Evolutionary conservation across 345 rosid species (phyloP).

Genomic region (Salix udensis): DNA sequence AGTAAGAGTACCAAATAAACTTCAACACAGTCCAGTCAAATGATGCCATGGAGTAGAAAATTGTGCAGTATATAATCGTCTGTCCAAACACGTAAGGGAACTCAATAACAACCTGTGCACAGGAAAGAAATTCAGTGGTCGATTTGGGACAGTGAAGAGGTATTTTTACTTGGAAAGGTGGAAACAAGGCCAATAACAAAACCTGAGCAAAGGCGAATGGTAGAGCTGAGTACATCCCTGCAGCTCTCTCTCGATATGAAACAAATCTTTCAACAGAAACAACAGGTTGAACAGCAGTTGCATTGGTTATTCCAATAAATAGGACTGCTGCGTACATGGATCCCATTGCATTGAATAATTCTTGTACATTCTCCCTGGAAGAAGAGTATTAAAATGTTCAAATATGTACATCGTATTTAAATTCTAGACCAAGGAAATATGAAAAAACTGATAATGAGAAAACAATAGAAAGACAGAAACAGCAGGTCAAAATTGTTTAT

Average conservation of each 20-base stretch:
- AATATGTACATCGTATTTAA: background rate
- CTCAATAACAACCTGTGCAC: slow-evolving; percentile 76
- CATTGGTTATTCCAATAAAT: slow-evolving; percentile 89
- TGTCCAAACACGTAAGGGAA: slow-evolving; percentile 88
- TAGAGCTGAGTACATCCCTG: slow-evolving; percentile 92
- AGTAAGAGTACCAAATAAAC: slow-evolving; percentile 86
- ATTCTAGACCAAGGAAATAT: background rate
- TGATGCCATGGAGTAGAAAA: slow-evolving; percentile 89
- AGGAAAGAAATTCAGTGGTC: slow-evolving; percentile 1
- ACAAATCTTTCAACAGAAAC: slow-evolving; percentile 92
- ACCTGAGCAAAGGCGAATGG: slow-evolving; percentile 97
- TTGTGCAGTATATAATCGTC: slow-evolving; percentile 58
- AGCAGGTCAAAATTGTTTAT: background rate
- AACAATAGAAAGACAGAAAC: background rate
- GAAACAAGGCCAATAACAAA: background rate
- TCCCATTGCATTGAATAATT: slow-evolving; percentile 89
- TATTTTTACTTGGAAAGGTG: background rate
- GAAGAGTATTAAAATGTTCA: background rate
- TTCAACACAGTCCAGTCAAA: slow-evolving; percentile 79
- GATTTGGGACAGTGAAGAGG: background rate
- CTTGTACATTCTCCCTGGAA: slow-evolving; percentile 75
- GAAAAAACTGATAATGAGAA: background rate
- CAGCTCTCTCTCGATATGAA: slow-evolving; percentile 92
- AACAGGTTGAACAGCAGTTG: slow-evolving; percentile 93
- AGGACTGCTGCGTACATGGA: slow-evolving; percentile 86